These are phyloP conservation scores for Talaromyces sp. DNA, from an alignment of 2,329 filamentous ascomycete genomes.

Conservation along the genomic window DNA sequence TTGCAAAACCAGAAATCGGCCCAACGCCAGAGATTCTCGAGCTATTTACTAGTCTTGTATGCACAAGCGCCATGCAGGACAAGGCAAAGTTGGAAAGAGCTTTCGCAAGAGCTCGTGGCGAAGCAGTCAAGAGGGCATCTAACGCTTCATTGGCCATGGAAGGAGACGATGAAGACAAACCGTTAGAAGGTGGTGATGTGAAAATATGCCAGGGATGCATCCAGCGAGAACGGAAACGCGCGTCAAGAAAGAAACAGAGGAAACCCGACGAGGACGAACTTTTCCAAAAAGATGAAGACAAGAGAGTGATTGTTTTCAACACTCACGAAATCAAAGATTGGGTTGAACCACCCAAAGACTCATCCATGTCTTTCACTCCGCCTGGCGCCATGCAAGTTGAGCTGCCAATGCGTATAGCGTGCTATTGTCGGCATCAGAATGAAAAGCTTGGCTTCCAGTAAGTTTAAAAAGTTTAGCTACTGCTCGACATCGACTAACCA, in stretches of 20 bases:
- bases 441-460: slow-evolving; percentile 83
- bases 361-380: slow-evolving; percentile 35
- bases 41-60: slow-evolving; percentile 76
- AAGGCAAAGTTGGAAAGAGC: slow-evolving; percentile 62
- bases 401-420: slow-evolving; percentile 91
- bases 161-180: slow-evolving; percentile 63
- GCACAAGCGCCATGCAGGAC: slow-evolving; percentile 85
- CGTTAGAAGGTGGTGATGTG: slow-evolving; percentile 87
- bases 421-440: slow-evolving; percentile 91
- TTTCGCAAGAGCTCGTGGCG: slow-evolving; percentile 51
- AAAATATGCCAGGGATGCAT: slow-evolving; percentile 91
- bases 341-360: slow-evolving; percentile 57
- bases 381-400: slow-evolving; percentile 70
- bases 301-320: slow-evolving; percentile 86
- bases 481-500: slow-evolving; percentile 14
- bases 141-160: slow-evolving; percentile 38
- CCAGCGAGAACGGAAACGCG: slow-evolving; percentile 82
- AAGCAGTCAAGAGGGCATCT: slow-evolving; percentile 28
- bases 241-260: slow-evolving; percentile 86
- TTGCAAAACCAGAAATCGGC: slow-evolving; percentile 65
- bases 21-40: slow-evolving; percentile 70
- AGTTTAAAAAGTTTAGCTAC: slow-evolving; percentile 16
- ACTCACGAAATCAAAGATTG: slow-evolving; percentile 82
- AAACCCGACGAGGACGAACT: slow-evolving; percentile 87
- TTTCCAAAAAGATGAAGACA: slow-evolving; percentile 74